Evolutionary conservation across 139 green algal genomes (phyloP).

Genomic region (Desmodesmus armatus): DNA sequence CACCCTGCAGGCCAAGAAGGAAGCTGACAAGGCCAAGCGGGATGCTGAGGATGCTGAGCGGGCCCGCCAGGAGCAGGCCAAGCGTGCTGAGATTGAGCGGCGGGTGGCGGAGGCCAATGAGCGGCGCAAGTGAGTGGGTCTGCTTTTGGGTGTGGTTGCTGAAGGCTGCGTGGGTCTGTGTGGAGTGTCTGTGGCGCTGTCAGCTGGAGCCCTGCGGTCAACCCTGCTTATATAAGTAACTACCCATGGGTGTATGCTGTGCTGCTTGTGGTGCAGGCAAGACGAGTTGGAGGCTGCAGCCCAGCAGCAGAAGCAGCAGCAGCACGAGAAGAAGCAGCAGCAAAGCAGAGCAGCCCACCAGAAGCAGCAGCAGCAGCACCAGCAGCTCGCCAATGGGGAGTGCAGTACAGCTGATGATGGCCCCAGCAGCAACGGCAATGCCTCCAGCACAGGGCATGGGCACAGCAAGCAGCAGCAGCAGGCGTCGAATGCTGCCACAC

Average conservation of each 20-base stretch:
- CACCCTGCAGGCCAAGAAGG: too few species aligned
- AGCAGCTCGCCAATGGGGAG: constrained; percentile 2
- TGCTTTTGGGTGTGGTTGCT: background rate
- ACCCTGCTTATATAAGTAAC: too few species aligned
- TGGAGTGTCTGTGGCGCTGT: too few species aligned
- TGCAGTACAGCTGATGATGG: background rate
- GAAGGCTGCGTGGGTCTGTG: too few species aligned
- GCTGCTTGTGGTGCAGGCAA: constrained; percentile 20
- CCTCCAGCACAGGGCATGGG: background rate
- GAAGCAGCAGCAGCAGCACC: constrained; percentile 12
- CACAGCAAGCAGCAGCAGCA: constrained; percentile 14
- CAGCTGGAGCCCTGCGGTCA: too few species aligned
- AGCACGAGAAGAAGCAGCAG: constrained; percentile 34
- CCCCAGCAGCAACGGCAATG: constrained; percentile 30
- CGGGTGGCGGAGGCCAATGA: constrained; percentile 3
- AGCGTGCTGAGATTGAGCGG: background rate
- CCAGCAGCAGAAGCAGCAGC: constrained; percentile 40
- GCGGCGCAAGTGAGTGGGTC: constrained; percentile 16
- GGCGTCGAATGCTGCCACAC: background rate
- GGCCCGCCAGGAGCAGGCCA: constrained; percentile 39
- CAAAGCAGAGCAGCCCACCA: constrained; percentile 59
- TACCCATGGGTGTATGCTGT: too few species aligned
- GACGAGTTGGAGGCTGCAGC: background rate
- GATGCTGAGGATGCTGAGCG: constrained; percentile 61
- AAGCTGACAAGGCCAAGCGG: constrained; percentile 61